A percentile compares a stretch with the other conserved stretches of the same genome.
These are phyloP conservation scores for Gastrodia elata DNA, from an alignment of 106 monocot genomes.

Conservation along the genomic window DNA sequence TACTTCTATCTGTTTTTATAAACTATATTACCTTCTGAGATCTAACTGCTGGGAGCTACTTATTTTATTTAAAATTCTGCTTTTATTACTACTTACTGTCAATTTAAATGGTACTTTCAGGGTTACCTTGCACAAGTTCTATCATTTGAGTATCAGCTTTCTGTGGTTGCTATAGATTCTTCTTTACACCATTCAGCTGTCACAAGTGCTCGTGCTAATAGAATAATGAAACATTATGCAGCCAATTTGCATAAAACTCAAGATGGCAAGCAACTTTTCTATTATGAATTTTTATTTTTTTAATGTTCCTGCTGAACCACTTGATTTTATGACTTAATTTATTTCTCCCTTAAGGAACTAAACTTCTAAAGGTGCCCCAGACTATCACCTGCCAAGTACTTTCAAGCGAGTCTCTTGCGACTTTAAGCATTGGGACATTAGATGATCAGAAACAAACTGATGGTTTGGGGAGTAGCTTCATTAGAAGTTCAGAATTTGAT, in stretches of 20 bases:
- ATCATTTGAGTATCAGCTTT: conserved; percentile 70
- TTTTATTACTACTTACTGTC: not conserved
- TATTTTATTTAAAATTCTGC: not conserved
- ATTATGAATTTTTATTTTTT: conserved; percentile 7
- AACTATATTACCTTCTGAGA: not conserved
- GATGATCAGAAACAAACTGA: conserved; percentile 9
- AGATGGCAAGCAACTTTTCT: conserved; percentile 18
- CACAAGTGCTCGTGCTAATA: conserved; percentile 68
- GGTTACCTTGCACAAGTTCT: conserved; percentile 95
- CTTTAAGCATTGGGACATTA: conserved; percentile 21
- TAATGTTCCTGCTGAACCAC: not conserved
- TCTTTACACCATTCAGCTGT: conserved; percentile 87
- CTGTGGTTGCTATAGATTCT: conserved; percentile 91
- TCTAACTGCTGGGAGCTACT: not conserved
- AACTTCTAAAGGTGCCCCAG: conserved; percentile 43
- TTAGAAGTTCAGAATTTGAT: conserved; percentile 3
- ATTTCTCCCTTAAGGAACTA: conserved; percentile 25
- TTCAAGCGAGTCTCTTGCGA: conserved; percentile 60
- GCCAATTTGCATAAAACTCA: conserved; percentile 49
- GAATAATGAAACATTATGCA: conserved; percentile 86
- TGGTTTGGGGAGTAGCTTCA: conserved; percentile 1
- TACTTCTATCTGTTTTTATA: not conserved
- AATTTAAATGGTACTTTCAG: conserved; percentile 27
- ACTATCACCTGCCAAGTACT: conserved; percentile 75
- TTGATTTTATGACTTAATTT: not conserved